These are phyloP conservation scores for Calonectria leucothoes DNA, from an alignment of 2,329 filamentous ascomycete genomes.

Conservation along the genomic window DNA sequence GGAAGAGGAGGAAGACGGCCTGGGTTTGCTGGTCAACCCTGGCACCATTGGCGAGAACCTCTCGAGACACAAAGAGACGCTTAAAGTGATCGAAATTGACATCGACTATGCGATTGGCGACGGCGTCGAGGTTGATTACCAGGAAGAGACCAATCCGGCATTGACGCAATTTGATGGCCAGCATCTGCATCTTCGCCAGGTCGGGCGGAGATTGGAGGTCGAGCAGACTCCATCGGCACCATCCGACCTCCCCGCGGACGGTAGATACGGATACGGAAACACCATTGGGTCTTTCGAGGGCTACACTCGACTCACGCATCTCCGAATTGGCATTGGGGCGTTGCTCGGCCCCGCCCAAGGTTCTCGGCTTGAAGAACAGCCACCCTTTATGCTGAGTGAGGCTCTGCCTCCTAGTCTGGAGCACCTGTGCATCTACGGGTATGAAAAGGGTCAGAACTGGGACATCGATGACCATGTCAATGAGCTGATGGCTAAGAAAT, in stretches of 20 bases:
- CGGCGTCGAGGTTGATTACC: too few species aligned
- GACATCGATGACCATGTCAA: constrained; percentile 1
- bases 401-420: not conserved
- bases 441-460: not conserved
- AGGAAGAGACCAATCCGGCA: not conserved
- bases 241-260: not conserved
- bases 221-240: not conserved
- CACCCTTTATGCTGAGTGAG: not conserved
- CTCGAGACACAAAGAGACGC: not conserved
- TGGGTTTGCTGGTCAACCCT: not conserved
- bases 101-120: not conserved
- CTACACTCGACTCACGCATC: not conserved
- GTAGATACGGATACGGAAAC: not conserved
- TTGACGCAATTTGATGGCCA: not conserved
- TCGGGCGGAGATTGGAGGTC: not conserved
- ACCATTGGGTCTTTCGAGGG: constrained; percentile 1
- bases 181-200: not conserved
- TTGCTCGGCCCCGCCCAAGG: not conserved
- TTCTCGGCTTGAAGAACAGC: not conserved
- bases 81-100: not conserved
- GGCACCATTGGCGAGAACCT: not conserved
- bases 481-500: not conserved
- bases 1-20: too few species aligned
- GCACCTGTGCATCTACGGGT: constrained; percentile 3
- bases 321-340: constrained; percentile 4